Evolutionary conservation across 2,329 filamentous ascomycete species (phyloP).

Genomic region (Penicillium sp.): DNA sequence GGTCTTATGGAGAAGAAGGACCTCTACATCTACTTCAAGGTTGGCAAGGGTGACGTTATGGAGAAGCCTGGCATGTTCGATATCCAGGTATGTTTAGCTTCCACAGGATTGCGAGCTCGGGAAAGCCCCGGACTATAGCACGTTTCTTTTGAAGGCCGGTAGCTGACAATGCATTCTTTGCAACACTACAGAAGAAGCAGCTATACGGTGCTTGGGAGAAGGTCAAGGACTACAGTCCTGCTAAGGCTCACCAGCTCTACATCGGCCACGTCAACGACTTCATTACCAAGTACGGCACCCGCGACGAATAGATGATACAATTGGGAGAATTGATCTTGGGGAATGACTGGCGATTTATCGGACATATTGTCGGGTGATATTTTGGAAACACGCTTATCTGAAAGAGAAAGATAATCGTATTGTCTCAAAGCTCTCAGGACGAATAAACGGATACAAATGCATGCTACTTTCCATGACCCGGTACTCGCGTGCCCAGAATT

Average conservation of each 20-base stretch:
- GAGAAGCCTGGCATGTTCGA: constrained; percentile 33
- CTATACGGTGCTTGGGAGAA: constrained; percentile 73
- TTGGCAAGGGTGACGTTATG: constrained; percentile 25
- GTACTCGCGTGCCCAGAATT: background rate
- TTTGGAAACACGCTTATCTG: background rate
- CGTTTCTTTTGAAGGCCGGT: background rate
- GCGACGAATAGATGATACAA: constrained; percentile 14
- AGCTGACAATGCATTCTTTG: constrained; percentile 11
- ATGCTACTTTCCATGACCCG: constrained; percentile 7
- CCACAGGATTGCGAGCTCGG: background rate
- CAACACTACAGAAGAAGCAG: constrained; percentile 56
- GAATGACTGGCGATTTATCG: background rate
- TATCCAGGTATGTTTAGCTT: constrained; percentile 29
- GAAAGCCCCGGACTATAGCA: background rate
- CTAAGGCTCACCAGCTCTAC: constrained; percentile 68
- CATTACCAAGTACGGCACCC: constrained; percentile 56
- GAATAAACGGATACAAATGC: constrained; percentile 6
- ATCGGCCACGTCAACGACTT: constrained; percentile 62
- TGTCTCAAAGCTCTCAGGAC: background rate
- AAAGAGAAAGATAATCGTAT: background rate
- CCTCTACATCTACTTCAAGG: constrained; percentile 36
- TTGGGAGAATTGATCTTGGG: background rate
- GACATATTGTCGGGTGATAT: background rate
- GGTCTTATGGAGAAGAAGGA: constrained; percentile 22
- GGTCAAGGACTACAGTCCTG: constrained; percentile 53